Conservation (phyloP, 352 stramenopile genomes). For the Phytophthora cajani region DNA sequence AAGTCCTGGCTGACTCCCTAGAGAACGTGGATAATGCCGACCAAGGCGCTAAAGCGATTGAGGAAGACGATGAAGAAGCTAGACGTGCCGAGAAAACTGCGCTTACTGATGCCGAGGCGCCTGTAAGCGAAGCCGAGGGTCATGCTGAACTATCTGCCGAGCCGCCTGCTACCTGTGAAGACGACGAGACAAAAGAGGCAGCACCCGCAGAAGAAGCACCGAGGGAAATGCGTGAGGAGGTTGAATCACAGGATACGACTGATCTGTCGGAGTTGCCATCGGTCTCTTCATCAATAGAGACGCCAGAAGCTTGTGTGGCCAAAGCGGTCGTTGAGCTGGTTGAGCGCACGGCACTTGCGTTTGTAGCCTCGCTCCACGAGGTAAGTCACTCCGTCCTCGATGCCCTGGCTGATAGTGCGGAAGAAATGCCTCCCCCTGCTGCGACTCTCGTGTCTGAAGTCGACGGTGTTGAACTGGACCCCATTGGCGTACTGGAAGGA, state of each 20-base stretch:
- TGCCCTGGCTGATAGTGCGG: not conserved
- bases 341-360: slow-evolving; percentile 10
- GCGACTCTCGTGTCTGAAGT: slow-evolving; percentile 1
- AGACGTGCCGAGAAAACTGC: not conserved
- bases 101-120: not conserved
- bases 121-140: not conserved
- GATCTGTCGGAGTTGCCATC: not conserved
- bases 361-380: slow-evolving; percentile 2
- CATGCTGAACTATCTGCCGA: not conserved
- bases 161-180: not conserved
- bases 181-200: not conserved
- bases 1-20: not conserved
- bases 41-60: not conserved
- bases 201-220: not conserved
- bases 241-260: not conserved
- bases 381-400: not conserved
- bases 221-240: not conserved
- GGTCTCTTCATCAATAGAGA: not conserved
- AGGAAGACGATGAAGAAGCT: not conserved
- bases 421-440: not conserved
- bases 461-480: not conserved
- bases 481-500: not conserved
- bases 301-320: slow-evolving; percentile 10
- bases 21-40: not conserved
- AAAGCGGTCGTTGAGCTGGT: slow-evolving; percentile 19